Evolutionary conservation across 2,329 filamentous ascomycete species (phyloP), one percentile per base, ranked within the genome.

Genomic region (Beauveria bassiana): DNA sequence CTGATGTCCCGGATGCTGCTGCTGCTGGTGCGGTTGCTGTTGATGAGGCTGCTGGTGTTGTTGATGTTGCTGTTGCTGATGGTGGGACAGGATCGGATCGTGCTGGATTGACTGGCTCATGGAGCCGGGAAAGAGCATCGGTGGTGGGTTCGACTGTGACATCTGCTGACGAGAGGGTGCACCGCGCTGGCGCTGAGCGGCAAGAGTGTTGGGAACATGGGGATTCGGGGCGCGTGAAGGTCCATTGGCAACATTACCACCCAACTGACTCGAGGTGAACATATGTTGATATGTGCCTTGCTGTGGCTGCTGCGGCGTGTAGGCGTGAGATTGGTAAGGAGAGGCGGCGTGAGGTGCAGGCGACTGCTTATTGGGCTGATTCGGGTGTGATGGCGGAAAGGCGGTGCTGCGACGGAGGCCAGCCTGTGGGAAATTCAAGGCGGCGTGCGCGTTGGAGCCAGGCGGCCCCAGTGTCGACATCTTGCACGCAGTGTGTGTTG

Each of bases 281-380:
- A 85, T 73, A 65, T 82, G 80, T 65, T 82, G 71, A 65, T 83
- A 84, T 22, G 75, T 68, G 62, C 73, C 74, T 63, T 78, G 75
- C n/a, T 78, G 75, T 18, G 78, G 74, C 67, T 81, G 81, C 68
- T 84, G 81, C 55, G 81, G 74, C 60, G 78, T 71, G 70, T 85
- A 85, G 63, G 78, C 74, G 65, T 81, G 79, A 59, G 77, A 69
- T 70, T 83, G 81, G 68, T 85, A 85, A 2, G 81, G 79, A 63
- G 81, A 79, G 63, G 80, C 78, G 67, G 81, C 77, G 65, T 82
- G 81, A 65, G 81, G 77, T 24, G 79, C 79, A 45, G 82, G 79
- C 31, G 82, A 81, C 64, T 81, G 79, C 70, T 85, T 84, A 69
- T 79, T 83, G 65, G 77, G 75, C 67, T 79, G 78, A 65, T 77